Base-by-base conservation (phyloP, 129 eudicot species). In the Tagetes erecta region DNA sequence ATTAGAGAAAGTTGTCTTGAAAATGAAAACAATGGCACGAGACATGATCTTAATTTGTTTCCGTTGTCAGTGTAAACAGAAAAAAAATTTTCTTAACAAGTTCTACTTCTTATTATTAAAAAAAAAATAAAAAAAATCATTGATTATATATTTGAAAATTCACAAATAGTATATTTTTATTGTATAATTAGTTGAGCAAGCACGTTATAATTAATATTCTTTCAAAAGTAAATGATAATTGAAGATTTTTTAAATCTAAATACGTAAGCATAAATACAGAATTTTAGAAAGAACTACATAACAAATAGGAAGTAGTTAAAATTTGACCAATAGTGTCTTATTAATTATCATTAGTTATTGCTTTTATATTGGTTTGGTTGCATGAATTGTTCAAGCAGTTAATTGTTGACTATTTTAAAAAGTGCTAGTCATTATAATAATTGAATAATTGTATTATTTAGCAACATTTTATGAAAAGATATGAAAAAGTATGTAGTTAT, bases 361-460 rank as follows among this genome's bases (percentile, higher is more conserved):
- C n/a, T 72, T 42, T 55, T 72, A 40, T 72, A 72, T 72, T 72
- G 74, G 78, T 53, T 72, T 72, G 78, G 83, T 79, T 64, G 73
- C 42, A 37, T 11, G 49, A 30, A 7, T 10, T 41, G n/a, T 44
- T 78, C 67, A 52, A 79, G 78, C 65, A 46, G 83, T 72, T 72
- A 64, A 3, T 40, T 72, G 83, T 53, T 73, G 73, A 72, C 67
- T 71, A 79, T 14, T 14, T 12, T 41, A 71, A 51, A 79, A 64
- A 70, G 40, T 70, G 72, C 58, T 40, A 71, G 41, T 35, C 49
- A 39, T 51, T 41, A 51, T 64, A 10, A 37, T 64, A 30, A 65
- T 64, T 64, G 49, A 52, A 10, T 63, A n/a, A n/a, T 11, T 51
- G 20, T 12, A 62, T 6, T 8, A 27, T 58, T 57, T 67, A 52